Percentiles rank a stretch among this genome's conserved stretches.
These are phyloP conservation scores for Microcyclospora tardicrescens DNA, from an alignment of 2,329 filamentous ascomycete genomes.

Conservation along the genomic window DNA sequence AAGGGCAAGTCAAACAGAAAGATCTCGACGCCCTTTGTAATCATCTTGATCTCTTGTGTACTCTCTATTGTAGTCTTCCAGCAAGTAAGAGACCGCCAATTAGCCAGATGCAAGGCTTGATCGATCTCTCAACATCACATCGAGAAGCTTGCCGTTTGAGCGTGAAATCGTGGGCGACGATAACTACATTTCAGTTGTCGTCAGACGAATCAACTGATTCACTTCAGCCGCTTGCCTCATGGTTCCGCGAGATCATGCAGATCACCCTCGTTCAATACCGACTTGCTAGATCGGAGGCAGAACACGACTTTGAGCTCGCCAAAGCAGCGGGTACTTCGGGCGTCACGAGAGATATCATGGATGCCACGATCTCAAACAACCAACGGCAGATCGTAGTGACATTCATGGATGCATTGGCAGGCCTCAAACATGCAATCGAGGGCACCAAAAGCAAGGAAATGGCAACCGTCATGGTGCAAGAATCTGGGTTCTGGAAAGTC, in stretches of 20 bases:
- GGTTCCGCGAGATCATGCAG: constrained; percentile 41
- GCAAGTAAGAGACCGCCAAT: constrained; percentile 40
- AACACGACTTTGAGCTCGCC: constrained; percentile 35
- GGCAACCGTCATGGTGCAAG: constrained; percentile 24
- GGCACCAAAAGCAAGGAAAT: constrained; percentile 2
- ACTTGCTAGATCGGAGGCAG: constrained; percentile 44
- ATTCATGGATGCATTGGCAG: constrained; percentile 39
- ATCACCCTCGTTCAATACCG: constrained; percentile 43
- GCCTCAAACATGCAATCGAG: constrained; percentile 37
- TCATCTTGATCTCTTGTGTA: constrained; percentile 48
- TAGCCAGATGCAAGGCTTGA: constrained; percentile 39
- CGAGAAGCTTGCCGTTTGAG: constrained; percentile 47
- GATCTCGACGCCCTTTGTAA: constrained; percentile 47
- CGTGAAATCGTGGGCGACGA: constrained; percentile 44
- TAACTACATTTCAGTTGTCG: constrained; percentile 45
- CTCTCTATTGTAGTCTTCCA: constrained; percentile 46
- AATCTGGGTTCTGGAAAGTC: constrained; percentile 29
- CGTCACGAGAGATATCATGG: constrained; percentile 36
- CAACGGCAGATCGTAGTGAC: constrained; percentile 45
- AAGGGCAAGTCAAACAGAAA: constrained; percentile 38
- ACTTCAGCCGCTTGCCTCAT: constrained; percentile 38
- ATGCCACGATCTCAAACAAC: constrained; percentile 42
- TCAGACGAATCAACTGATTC: constrained; percentile 34
- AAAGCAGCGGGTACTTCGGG: constrained; percentile 23
- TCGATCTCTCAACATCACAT: constrained; percentile 45